A percentile compares a stretch with the other conserved stretches of the same genome.
Conservation (phyloP, 2,329 filamentous ascomycete species). For the Claviceps maximensis region DNA sequence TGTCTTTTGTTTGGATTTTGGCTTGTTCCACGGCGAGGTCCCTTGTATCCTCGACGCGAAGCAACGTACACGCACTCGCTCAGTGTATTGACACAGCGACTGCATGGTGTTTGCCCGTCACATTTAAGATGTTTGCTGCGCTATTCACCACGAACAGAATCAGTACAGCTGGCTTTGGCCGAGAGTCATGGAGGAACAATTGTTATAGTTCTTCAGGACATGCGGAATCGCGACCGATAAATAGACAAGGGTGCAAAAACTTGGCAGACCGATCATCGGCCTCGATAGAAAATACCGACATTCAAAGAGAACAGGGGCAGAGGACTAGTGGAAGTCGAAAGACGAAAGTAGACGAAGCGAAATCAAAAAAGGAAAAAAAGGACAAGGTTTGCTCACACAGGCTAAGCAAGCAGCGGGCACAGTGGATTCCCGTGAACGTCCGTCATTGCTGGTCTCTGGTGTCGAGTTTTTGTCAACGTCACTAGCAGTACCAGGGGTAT, state of each 20-base stretch:
- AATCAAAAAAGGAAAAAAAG: no score
- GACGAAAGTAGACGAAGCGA: background rate
- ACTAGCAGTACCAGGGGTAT: background rate
- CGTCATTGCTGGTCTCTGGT: slow-evolving; percentile 6
- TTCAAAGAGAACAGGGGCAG: background rate
- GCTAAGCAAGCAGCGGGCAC: slow-evolving; percentile 41
- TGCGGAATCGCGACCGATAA: background rate
- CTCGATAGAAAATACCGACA: background rate
- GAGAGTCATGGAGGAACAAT: background rate
- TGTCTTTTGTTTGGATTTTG: slow-evolving; percentile 37
- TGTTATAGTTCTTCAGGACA: background rate
- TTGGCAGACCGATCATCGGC: no score
- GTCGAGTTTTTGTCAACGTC: slow-evolving; percentile 2
- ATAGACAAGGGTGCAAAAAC: background rate
- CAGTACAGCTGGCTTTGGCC: background rate
- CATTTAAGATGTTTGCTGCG: slow-evolving; percentile 62
- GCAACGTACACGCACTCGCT: slow-evolving; percentile 58
- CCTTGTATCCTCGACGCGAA: slow-evolving; percentile 64
- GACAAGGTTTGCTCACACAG: slow-evolving; percentile 31
- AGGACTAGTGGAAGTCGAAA: background rate
- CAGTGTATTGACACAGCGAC: slow-evolving; percentile 46
- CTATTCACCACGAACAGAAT: slow-evolving; percentile 18
- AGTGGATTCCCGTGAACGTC: slow-evolving; percentile 17
- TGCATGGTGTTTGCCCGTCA: slow-evolving; percentile 56
- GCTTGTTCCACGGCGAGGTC: slow-evolving; percentile 26